Base-by-base conservation (phyloP, 2,329 filamentous ascomycete species). In the Aspergillus udagawae region DNA sequence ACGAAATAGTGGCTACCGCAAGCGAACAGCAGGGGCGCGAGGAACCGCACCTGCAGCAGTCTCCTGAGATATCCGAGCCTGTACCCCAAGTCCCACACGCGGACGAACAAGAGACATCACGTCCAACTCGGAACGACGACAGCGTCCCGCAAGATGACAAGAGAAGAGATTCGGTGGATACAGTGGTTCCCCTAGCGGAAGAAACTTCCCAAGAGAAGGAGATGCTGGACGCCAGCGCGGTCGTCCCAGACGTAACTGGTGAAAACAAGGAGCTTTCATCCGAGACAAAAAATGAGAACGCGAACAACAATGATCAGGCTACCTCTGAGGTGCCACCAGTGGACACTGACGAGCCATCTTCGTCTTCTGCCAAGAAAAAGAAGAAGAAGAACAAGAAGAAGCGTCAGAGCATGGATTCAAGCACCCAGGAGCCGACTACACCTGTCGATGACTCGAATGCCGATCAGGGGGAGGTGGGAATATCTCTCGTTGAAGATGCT, bases 321-420 rank as follows among this genome's bases (percentile, higher is more conserved):
- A 41, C 56, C 9, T 41, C 54, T 1, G 58, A 60, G 44, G 60
- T 64, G 10, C 27, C 61, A 14, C 55, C 50, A 21, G 20, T 42
- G 2, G 67, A 68, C 42, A 57, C 55, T 58, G 44, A 60, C 41
- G 54, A 45, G 3, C 56, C 60, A n/a, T 49, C 55, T 3, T 62
- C 57, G 3, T 64, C 64, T 51, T 61, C 59, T 1, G 67, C 68
- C 54, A 70, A 70, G 60, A 65, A 66, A 51, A 69, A 71, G 52
- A 75, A 71, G 59, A 71, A 71, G 58, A 75, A 73, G 57, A 73
- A 73, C 57, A 72, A 71, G 58, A 70, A 72, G 62, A 72, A 63
- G 63, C 63, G 55, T 49, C 64, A 64, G 54, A 62, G 49, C 49
- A 48, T 56, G 32, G 59, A 65, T 29, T n/a, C 59, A 41, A 42